Conservation (phyloP, 768 basidiomycete genomes). For the Leucocoprinus sp. region DNA sequence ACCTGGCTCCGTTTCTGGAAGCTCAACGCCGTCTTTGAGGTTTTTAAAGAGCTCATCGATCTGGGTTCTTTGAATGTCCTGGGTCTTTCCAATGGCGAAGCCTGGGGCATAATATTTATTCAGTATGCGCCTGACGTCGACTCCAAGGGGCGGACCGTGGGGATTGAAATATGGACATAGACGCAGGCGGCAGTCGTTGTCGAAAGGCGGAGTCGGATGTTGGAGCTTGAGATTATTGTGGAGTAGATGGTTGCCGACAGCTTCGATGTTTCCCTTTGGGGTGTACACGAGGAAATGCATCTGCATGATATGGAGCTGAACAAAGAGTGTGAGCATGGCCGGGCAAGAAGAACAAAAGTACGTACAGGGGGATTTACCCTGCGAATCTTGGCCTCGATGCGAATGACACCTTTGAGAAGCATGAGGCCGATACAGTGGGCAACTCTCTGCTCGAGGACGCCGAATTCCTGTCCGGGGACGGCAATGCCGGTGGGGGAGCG, state of each 20-base stretch:
- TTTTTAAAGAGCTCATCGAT: constrained; percentile 92
- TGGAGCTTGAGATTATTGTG: constrained; percentile 64
- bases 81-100: constrained; percentile 59
- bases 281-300: constrained; percentile 88
- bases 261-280: constrained; percentile 84
- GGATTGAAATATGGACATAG: constrained; percentile 80
- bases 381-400: constrained; percentile 69
- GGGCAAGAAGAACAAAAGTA: constrained; percentile 5
- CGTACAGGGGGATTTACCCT: constrained; percentile 58
- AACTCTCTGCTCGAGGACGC: constrained; percentile 80
- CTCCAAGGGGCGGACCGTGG: constrained; percentile 74
- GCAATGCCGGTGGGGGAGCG: constrained; percentile 46
- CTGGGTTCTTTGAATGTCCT: constrained; percentile 88
- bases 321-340: not conserved
- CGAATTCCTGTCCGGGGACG: constrained; percentile 60
- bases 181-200: constrained; percentile 46
- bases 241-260: constrained; percentile 71
- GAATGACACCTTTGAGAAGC: constrained; percentile 77
- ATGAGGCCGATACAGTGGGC: constrained; percentile 74
- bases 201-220: constrained; percentile 67
- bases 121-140: constrained; percentile 38
- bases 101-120: constrained; percentile 34
- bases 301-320: constrained; percentile 72
- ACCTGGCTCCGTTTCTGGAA: constrained; percentile 83
- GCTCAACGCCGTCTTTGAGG: constrained; percentile 78